phyloP scores from a whole-genome alignment of 2,329 filamentous ascomycete genomes.

The Fusarium verticillioides region DNA sequence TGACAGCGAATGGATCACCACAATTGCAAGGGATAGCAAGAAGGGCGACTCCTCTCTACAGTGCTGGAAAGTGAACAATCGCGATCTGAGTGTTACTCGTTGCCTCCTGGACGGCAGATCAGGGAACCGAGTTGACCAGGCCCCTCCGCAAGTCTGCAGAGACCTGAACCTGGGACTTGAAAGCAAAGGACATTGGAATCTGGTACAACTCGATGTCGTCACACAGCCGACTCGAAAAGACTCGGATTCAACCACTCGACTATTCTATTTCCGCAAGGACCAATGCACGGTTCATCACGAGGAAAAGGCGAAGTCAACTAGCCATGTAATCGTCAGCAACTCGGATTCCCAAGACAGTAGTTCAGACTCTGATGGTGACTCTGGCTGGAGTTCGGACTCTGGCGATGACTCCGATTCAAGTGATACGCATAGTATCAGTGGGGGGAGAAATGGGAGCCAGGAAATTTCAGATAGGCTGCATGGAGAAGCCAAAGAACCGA shows the following conservation, averaged over 20 bases:
- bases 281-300: neutral
- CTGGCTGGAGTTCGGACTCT: neutral
- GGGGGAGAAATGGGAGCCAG: accelerated
- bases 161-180: neutral
- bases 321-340: neutral
- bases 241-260: neutral
- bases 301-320: neutral
- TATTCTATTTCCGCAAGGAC: neutral
- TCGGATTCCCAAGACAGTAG: neutral
- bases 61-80: neutral
- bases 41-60: neutral
- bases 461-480: neutral
- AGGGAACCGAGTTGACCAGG: accelerated
- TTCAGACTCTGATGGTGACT: neutral
- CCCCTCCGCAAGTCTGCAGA: neutral
- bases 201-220: neutral
- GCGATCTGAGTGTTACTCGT: neutral
- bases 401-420: neutral
- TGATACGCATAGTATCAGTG: neutral
- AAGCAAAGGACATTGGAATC: neutral
- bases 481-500: neutral
- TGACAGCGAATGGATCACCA: neutral
- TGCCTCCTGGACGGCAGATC: neutral
- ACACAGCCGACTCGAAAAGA: neutral
- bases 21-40: neutral